phyloP scores from a whole-genome alignment of 208 protist species.

The Porcisia hertigi region DNA sequence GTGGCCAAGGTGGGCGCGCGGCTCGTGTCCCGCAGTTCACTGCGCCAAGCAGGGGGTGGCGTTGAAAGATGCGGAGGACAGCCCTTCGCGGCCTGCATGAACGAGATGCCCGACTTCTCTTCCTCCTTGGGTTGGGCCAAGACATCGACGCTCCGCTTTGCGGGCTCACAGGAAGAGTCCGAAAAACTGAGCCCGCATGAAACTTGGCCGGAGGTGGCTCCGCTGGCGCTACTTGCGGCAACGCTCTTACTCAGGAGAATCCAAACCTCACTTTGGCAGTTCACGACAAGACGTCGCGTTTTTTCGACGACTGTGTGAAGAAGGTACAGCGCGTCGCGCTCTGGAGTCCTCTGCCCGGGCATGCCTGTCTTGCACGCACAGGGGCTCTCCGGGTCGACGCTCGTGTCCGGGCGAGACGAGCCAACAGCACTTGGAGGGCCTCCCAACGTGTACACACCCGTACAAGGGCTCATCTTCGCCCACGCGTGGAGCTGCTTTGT shows the following conservation, averaged over 20 bases:
- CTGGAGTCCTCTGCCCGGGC: background rate
- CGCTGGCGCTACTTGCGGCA: background rate
- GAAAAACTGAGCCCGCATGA: conserved; percentile 18
- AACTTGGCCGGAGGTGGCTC: background rate
- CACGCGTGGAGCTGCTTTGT: background rate
- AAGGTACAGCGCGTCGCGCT: background rate
- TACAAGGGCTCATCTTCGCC: background rate
- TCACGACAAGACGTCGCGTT: conserved; percentile 6
- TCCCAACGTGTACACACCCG: background rate
- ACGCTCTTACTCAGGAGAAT: background rate
- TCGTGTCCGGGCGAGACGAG: no score
- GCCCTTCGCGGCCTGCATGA: background rate
- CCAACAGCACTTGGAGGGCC: background rate
- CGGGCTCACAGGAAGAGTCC: conserved; percentile 5
- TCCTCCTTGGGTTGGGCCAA: background rate
- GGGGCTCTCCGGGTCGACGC: background rate
- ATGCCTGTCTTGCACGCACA: background rate
- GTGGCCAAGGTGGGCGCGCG: background rate
- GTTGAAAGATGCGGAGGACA: background rate
- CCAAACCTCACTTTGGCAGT: conserved; percentile 5
- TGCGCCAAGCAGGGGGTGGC: background rate
- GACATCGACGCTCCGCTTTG: background rate
- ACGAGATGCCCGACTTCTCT: background rate
- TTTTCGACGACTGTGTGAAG: conserved; percentile 17
- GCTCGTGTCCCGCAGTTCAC: background rate